A percentile compares a stretch with the other conserved stretches of the same genome.
Evolutionary conservation across 1,139 yeast genomes (phyloP).

Genomic region (Candida glucosophila): DNA sequence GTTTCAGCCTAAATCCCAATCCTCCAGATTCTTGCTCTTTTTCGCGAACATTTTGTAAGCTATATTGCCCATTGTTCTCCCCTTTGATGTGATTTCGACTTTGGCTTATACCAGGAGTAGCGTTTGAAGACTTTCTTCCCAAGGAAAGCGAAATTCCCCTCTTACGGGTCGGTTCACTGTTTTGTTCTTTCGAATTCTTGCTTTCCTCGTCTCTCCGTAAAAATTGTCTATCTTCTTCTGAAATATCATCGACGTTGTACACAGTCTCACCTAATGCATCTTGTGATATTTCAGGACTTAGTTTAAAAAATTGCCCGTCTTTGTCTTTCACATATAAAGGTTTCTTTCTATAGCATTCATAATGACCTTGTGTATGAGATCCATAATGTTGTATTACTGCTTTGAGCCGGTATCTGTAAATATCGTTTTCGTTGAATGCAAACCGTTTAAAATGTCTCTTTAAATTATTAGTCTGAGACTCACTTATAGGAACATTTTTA

Average conservation of each 20-base stretch:
- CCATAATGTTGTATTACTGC: slow-evolving; percentile 84
- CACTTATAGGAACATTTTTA: slow-evolving; percentile 32
- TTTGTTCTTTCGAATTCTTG: not conserved
- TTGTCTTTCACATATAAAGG: slow-evolving; percentile 50
- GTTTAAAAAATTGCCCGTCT: slow-evolving; percentile 38
- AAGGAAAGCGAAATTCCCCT: not conserved
- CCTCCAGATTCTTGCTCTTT: slow-evolving; percentile 13
- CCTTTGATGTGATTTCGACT: not conserved
- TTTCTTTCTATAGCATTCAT: slow-evolving; percentile 68
- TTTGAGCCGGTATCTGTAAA: slow-evolving; percentile 48
- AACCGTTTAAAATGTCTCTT: slow-evolving; percentile 31
- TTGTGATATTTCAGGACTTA: slow-evolving; percentile 38
- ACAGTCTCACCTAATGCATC: slow-evolving; percentile 12
- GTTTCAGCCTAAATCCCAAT: slow-evolving; percentile 25
- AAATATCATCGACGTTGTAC: slow-evolving; percentile 1
- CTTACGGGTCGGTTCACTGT: not conserved
- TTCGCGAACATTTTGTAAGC: slow-evolving; percentile 7
- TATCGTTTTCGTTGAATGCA: slow-evolving; percentile 36
- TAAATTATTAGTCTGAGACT: slow-evolving; percentile 31
- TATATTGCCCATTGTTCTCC: slow-evolving; percentile 1
- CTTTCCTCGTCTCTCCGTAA: slow-evolving; percentile 1
- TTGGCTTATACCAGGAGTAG: slow-evolving; percentile 4
- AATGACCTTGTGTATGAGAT: slow-evolving; percentile 85
- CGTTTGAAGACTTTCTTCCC: slow-evolving; percentile 1
- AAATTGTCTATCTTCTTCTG: slow-evolving; percentile 1